Conservation (phyloP, 495 filamentous ascomycete genomes). For the Pyrenopolyporus hunteri region DNA sequence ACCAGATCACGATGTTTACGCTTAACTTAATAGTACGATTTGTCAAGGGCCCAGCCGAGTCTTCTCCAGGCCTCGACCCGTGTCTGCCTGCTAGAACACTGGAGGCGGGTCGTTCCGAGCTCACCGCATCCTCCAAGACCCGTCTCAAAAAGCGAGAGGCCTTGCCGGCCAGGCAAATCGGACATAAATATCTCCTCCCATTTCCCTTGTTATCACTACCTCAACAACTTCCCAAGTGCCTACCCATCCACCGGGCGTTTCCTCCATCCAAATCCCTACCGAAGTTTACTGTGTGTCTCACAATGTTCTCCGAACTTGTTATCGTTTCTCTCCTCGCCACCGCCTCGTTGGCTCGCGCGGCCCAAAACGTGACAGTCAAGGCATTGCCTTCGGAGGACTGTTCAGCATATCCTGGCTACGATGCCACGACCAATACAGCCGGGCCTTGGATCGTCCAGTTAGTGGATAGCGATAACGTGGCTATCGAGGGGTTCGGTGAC, state of each 20-base stretch:
- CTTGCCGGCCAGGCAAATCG: no score
- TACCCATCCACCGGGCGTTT: neutral
- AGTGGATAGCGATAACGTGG: slow-evolving; percentile 36
- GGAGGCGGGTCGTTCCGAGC: neutral
- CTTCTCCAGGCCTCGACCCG: slow-evolving; percentile 13
- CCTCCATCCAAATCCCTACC: neutral
- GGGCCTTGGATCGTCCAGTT: slow-evolving; percentile 40
- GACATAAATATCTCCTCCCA: neutral
- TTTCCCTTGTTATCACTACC: neutral
- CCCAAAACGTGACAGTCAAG: slow-evolving; percentile 37
- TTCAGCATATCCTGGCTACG: slow-evolving; percentile 39
- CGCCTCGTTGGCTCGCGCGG: slow-evolving; percentile 28
- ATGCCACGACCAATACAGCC: slow-evolving; percentile 38
- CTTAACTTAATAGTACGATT: slow-evolving; percentile 27
- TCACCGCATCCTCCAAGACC: neutral
- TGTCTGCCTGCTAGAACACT: neutral
- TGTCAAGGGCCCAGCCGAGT: no score
- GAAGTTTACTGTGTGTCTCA: neutral
- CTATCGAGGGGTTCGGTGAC: slow-evolving; percentile 42
- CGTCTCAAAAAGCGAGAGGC: neutral
- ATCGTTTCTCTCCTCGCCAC: slow-evolving; percentile 30
- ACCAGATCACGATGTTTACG: neutral
- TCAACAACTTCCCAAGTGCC: neutral
- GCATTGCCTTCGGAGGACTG: slow-evolving; percentile 32
- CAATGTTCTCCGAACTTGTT: slow-evolving; percentile 27